phyloP scores from a whole-genome alignment of 2,329 filamentous ascomycete species.

The Stagonosporopsis chrysanthemi region DNA sequence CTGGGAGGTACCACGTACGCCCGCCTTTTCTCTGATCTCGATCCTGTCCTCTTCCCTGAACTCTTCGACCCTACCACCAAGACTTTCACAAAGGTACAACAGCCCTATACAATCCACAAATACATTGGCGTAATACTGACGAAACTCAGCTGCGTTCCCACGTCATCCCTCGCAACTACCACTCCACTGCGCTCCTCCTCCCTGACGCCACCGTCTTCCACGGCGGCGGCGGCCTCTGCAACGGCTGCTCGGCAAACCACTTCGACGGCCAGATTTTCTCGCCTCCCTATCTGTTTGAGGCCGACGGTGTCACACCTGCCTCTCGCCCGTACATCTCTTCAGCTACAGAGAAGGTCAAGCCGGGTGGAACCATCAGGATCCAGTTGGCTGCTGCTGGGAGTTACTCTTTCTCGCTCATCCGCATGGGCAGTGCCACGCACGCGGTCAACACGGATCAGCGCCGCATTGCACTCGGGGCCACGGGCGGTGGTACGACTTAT shows the following conservation, averaged over 20 bases:
- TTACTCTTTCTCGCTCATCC: constrained; percentile 53
- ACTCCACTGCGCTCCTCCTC: constrained; percentile 38
- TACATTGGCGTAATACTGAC: constrained; percentile 10
- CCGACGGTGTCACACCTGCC: background rate
- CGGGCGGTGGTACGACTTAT: background rate
- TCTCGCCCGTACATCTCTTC: background rate
- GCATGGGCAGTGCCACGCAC: constrained; percentile 61
- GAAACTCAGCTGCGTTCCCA: constrained; percentile 26
- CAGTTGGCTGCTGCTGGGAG: constrained; percentile 27
- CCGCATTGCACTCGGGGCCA: constrained; percentile 56
- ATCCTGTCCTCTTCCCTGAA: background rate
- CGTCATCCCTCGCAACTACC: constrained; percentile 37
- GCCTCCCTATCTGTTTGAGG: constrained; percentile 63
- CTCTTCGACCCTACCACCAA: background rate
- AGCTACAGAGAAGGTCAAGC: background rate
- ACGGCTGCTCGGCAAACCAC: constrained; percentile 56
- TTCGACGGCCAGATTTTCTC: constrained; percentile 63
- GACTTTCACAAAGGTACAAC: background rate
- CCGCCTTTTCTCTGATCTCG: constrained; percentile 29
- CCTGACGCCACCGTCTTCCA: constrained; percentile 37
- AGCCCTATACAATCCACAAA: background rate
- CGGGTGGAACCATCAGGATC: constrained; percentile 27
- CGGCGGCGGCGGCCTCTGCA: constrained; percentile 54
- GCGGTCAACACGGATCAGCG: constrained; percentile 67
- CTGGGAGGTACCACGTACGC: constrained; percentile 36